Conservation (phyloP, 1,284 basidiomycete genomes). For the Serendipita sp. region DNA sequence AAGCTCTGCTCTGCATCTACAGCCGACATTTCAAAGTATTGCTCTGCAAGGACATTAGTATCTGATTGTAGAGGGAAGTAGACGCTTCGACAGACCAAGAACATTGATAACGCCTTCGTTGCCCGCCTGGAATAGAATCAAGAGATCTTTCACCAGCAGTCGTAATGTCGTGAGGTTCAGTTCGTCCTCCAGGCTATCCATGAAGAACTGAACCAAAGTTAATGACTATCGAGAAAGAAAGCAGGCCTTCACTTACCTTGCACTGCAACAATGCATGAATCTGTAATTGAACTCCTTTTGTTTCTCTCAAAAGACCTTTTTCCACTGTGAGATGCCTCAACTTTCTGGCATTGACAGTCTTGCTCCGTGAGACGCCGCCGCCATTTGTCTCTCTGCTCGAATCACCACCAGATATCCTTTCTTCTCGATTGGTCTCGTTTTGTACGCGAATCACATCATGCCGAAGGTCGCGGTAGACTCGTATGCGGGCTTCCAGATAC, state of each 20-base stretch:
- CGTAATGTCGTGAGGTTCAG: conserved; percentile 78
- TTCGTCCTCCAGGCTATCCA: conserved; percentile 87
- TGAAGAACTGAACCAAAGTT: conserved; percentile 58
- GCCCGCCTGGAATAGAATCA: conserved; percentile 90
- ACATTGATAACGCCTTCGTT: conserved; percentile 99
- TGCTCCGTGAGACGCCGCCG: conserved; percentile 32
- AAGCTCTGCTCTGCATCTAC: conserved; percentile 80
- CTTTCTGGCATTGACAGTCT: conserved; percentile 60
- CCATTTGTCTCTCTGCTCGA: conserved; percentile 5
- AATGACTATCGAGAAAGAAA: conserved; percentile 5
- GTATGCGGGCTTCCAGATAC: conserved; percentile 83
- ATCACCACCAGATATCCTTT: conserved; percentile 36
- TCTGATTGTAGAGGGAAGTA: neutral
- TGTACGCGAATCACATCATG: conserved; percentile 89
- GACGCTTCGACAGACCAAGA: conserved; percentile 38
- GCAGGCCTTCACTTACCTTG: conserved; percentile 40
- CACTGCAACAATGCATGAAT: conserved; percentile 80
- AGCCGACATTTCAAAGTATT: conserved; percentile 98
- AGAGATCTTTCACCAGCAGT: conserved; percentile 93
- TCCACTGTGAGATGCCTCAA: conserved; percentile 87
- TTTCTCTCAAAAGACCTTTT: conserved; percentile 88
- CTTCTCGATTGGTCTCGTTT: conserved; percentile 74
- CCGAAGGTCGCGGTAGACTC: conserved; percentile 79
- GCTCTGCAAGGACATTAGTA: conserved; percentile 39
- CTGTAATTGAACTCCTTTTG: conserved; percentile 78